phyloP scores from a whole-genome alignment of 257 asterid species.

The Przewalskia tangutica region DNA sequence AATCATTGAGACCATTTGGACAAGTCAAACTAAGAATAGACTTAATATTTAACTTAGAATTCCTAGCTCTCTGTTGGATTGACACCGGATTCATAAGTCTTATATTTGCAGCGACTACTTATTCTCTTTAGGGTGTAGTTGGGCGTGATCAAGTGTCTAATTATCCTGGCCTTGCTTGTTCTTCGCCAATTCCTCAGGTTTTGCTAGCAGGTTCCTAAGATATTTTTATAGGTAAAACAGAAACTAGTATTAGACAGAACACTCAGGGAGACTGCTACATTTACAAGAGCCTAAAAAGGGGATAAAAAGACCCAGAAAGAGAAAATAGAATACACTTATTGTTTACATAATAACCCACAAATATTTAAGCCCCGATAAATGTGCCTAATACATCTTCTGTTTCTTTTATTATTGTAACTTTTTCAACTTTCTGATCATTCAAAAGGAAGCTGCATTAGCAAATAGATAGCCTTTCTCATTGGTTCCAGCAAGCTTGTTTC shows the following conservation, averaged over 20 bases:
- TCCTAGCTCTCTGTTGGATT: neutral
- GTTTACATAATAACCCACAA: neutral
- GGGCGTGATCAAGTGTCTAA: neutral
- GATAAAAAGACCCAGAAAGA: neutral
- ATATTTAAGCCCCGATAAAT: neutral
- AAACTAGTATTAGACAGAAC: neutral
- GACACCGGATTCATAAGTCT: neutral
- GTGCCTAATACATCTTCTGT: neutral
- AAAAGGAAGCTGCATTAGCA: neutral
- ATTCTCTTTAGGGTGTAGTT: neutral
- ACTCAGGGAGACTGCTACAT: neutral
- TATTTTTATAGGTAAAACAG: neutral
- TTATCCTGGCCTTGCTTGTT: neutral
- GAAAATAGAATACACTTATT: neutral
- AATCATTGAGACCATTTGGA: neutral
- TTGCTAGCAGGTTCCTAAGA: neutral
- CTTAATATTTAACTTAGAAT: neutral
- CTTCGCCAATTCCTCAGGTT: neutral
- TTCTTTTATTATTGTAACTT: neutral
- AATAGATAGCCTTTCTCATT: neutral
- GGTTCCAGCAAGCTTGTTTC: neutral
- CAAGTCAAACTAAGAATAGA: neutral
- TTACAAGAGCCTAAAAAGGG: neutral
- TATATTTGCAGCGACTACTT: neutral
- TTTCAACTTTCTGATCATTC: neutral